Evolutionary conservation across 305 asterid genomes (phyloP), one percentile per base, ranked within the genome.

Genomic region (Fraxinus platypoda): DNA sequence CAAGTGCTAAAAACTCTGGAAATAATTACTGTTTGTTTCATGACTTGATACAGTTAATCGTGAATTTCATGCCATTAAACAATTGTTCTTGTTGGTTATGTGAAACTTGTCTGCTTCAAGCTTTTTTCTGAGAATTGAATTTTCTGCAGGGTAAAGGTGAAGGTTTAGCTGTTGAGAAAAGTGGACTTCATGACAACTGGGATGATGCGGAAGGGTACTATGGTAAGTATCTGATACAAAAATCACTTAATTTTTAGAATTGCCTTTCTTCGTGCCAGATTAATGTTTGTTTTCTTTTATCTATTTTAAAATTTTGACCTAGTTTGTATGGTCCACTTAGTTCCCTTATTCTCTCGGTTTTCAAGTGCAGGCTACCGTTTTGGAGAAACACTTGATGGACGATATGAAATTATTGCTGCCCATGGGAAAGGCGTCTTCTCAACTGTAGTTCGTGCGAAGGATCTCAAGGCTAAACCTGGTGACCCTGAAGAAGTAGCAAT

Each of bases 371-470:
- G 97, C 43, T 92, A 95, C 81, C 97, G 98, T 74, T 93, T 97
- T 74, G 99, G 99, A 80, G 99, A 97, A 88, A 81, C 92, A 72
- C 97, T 97, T 83, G 98, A 95, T 81, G 94, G 92, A 43, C 93
- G 94, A 70, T 97, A 95, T 81, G 98, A 97, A 89, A 93, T 97
- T 83, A 89, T 91, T 88, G 99, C 98, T 85, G 93, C 99, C 79
- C 99, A 95, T 87, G 99, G 99, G 37, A 93, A 92, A 91, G 99
- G 99, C 6, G 99, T 97, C 78, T 97, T 95, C 86, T 97, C 99
- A 76, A 91, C 93, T 31, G 98, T 95, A 76, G 98, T 97, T 77
- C 98, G 98, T 71, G 98, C 99, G 2, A 97, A 90, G 90, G 99
- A 97, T 89, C 98, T 95, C 23, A 94, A 97, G 86, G 94, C 92